These are phyloP conservation scores for Pyrenophora graminea DNA, from an alignment of 2,329 filamentous ascomycete genomes.

Conservation along the genomic window DNA sequence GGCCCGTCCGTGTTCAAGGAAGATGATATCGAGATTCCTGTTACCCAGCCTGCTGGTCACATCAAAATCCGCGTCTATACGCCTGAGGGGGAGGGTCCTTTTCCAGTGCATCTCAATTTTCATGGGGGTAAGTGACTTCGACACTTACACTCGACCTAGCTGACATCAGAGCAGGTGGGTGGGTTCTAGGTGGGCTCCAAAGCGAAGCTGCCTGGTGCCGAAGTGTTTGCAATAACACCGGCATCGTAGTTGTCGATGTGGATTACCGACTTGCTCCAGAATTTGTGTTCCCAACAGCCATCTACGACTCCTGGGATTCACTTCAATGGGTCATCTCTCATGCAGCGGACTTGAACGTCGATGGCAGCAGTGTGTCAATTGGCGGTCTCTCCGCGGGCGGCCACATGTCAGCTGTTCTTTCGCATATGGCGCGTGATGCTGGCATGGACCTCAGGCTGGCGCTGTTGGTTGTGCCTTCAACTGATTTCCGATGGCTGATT, in stretches of 20 bases:
- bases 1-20: constrained; percentile 17
- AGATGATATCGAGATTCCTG: constrained; percentile 9
- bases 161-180: constrained; percentile 9
- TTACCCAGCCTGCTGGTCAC: constrained; percentile 8
- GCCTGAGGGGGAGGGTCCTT: constrained; percentile 13
- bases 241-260: constrained; percentile 42
- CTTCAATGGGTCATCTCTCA: constrained; percentile 45
- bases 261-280: constrained; percentile 60
- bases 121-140: constrained; percentile 9
- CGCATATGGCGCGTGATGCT: constrained; percentile 21
- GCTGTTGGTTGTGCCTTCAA: constrained; percentile 21
- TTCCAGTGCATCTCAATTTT: constrained; percentile 14
- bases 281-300: constrained; percentile 53
- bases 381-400: constrained; percentile 55
- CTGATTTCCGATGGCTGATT: constrained; percentile 17
- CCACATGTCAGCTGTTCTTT: constrained; percentile 27
- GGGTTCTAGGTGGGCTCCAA: constrained; percentile 17
- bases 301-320: constrained; percentile 56
- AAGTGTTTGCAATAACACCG: constrained; percentile 16
- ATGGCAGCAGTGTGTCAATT: constrained; percentile 42
- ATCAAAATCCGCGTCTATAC: constrained; percentile 14
- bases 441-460: constrained; percentile 16
- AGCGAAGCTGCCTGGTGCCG: constrained; percentile 20
- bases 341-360: constrained; percentile 15
- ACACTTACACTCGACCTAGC: background rate